Conservation (phyloP, 352 stramenopile genomes). For the Globisporangium okanoganense region DNA sequence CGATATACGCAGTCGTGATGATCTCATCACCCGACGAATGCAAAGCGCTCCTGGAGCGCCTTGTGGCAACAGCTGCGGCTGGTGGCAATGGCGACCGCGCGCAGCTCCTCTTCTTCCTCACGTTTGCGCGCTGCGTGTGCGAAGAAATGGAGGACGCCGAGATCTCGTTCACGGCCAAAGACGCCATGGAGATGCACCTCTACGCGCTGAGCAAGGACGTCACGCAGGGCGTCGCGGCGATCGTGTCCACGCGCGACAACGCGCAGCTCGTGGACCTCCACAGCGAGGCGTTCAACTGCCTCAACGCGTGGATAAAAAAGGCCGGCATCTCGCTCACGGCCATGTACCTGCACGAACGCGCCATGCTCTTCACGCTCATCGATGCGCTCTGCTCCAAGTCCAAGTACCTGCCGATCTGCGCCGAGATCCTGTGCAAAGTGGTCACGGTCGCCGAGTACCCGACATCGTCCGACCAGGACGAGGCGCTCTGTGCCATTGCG, state of each 20-base stretch:
- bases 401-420: slow-evolving; percentile 34
- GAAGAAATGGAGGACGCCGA: slow-evolving; percentile 67
- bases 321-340: slow-evolving; percentile 53
- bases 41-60: slow-evolving; percentile 28
- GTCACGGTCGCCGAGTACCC: slow-evolving; percentile 61
- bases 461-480: slow-evolving; percentile 35
- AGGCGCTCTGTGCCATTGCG: slow-evolving; percentile 36
- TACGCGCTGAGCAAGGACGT: slow-evolving; percentile 38
- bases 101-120: slow-evolving; percentile 46
- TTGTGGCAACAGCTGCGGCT: slow-evolving; percentile 24
- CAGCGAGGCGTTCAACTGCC: slow-evolving; percentile 49
- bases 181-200: slow-evolving; percentile 63
- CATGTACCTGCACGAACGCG: slow-evolving; percentile 38
- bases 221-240: slow-evolving; percentile 40
- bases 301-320: slow-evolving; percentile 54
- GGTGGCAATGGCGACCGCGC: slow-evolving; percentile 22
- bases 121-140: slow-evolving; percentile 53
- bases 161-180: slow-evolving; percentile 49
- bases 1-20: slow-evolving; percentile 50
- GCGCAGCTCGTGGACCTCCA: slow-evolving; percentile 31
- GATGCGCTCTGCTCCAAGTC: slow-evolving; percentile 50
- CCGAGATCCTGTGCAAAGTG: slow-evolving; percentile 56
- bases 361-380: slow-evolving; percentile 36
- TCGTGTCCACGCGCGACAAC: slow-evolving; percentile 33
- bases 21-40: slow-evolving; percentile 55